Base-by-base conservation (phyloP, 148 eudicot genomes). In the Fagopyrum homotropicum region DNA sequence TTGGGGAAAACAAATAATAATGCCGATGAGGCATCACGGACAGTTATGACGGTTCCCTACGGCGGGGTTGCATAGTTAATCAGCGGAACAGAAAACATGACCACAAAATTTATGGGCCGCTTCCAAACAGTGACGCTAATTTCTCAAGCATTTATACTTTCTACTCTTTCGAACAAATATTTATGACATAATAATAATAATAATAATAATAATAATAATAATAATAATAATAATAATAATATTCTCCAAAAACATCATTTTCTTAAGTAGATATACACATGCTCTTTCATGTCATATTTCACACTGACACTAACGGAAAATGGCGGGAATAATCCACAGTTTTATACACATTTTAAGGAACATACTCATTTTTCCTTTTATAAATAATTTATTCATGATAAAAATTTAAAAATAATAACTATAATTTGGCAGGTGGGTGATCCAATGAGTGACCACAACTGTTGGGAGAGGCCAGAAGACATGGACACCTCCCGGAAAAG, bases 391-490 rank as follows among this genome's bases (percentile, higher is more conserved):
- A 35, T 35, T 35, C 40, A 35, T 35, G 1, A 35, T 35, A 35
- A 35, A 35, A 35, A 0, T 35, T 35, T 35, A 35, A 35, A 35
- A 49, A 7, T 7, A 49, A 49, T 49, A 12, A 49, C 11, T 5
- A 10, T 17, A 29, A 43, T 46, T 78, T 61, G 17, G 29, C 63
- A 89, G 96, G 99, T 95, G 73, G 96, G 99, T 22, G 94, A 95
- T 80, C 97, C 99, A 5, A 54, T 72, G 55, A 77, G 76, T 29
- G 99, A 95, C 72, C 99, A 95, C 44, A 86, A 82, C 74, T 95
- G 97, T 76, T 95, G 97, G 99, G 99, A 95, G 74, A 92, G 98
- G 73, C 98, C 98, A 22, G 97, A 93, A 73, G 98, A 93, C 52
- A 95, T 92, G 98, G 98, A 95, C 89, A 95, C 99, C 1, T 75